Evolutionary conservation across 495 filamentous ascomycete genomes (phyloP).

Genomic region (Penicillium fimorum): DNA sequence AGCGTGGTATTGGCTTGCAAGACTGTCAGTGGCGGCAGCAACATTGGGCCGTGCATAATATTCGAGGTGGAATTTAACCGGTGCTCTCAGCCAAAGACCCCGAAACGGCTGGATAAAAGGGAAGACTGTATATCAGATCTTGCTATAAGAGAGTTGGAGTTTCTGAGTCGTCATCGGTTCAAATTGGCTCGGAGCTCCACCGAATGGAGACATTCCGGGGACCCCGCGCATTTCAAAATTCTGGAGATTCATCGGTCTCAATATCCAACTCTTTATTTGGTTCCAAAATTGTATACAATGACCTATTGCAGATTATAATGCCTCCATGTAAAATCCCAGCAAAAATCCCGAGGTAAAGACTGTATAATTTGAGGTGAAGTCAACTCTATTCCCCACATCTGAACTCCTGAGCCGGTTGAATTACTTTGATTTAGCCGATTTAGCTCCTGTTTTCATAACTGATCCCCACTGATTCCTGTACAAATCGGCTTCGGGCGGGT

Average conservation of each 20-base stretch:
- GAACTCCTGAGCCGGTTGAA: constrained; percentile 7
- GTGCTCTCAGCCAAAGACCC: not conserved
- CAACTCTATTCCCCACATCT: not conserved
- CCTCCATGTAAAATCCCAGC: not conserved
- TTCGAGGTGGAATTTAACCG: constrained; percentile 6
- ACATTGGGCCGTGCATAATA: constrained; percentile 3
- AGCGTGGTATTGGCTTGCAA: constrained; percentile 8
- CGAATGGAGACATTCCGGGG: constrained; percentile 10
- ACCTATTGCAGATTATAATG: not conserved
- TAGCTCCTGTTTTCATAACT: not conserved
- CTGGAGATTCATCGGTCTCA: constrained; percentile 2
- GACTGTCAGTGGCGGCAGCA: not conserved
- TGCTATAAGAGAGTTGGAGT: too few relatives aligned
- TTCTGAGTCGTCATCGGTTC: not conserved
- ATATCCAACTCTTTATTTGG: not conserved
- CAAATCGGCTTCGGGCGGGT: constrained; percentile 8
- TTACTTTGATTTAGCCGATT: constrained; percentile 15
- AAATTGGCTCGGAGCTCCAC: not conserved
- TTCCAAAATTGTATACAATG: not conserved
- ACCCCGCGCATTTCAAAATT: constrained; percentile 11
- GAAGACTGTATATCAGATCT: not conserved
- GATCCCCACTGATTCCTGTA: not conserved
- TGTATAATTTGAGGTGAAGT: not conserved
- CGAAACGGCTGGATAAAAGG: not conserved
- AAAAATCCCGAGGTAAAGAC: not conserved